A percentile compares a stretch with the other conserved stretches of the same genome.
phyloP scores from a whole-genome alignment of 768 basidiomycete genomes.

The Dacryopinax primogenitus region DNA sequence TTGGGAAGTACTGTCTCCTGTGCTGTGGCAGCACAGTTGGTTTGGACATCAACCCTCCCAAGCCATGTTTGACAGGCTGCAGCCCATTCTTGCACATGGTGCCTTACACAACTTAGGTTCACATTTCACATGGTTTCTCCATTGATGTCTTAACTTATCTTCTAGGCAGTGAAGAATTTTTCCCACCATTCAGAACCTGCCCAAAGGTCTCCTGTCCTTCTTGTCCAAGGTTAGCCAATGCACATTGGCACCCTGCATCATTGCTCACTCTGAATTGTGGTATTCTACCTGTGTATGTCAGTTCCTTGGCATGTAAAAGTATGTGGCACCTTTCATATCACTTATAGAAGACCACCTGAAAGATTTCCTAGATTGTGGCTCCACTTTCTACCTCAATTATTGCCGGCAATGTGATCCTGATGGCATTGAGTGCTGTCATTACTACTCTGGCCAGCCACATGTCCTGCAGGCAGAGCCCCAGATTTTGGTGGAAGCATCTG shows the following conservation, averaged over 20 bases:
- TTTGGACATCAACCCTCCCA: too few species aligned
- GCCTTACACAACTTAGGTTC: neutral
- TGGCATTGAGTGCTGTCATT: neutral
- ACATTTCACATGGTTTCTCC: neutral
- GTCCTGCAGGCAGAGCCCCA: neutral
- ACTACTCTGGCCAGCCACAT: neutral
- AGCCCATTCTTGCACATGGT: too few species aligned
- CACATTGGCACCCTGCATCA: neutral
- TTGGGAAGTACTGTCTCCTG: too few species aligned
- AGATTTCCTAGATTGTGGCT: neutral
- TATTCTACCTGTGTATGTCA: neutral
- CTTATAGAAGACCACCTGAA: neutral
- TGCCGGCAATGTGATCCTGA: neutral
- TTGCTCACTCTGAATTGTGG: neutral
- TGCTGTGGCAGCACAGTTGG: too few species aligned
- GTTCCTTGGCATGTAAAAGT: neutral
- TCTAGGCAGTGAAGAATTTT: neutral
- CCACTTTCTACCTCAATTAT: neutral
- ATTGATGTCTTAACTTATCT: neutral
- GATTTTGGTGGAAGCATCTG: neutral
- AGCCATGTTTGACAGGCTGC: too few species aligned
- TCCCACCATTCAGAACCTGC: neutral
- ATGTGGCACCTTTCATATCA: neutral
- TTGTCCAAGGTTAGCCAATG: neutral
- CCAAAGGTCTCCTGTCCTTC: neutral